phyloP scores from a whole-genome alignment of 2,329 filamentous ascomycete genomes.

The Sclerotinia minor region DNA sequence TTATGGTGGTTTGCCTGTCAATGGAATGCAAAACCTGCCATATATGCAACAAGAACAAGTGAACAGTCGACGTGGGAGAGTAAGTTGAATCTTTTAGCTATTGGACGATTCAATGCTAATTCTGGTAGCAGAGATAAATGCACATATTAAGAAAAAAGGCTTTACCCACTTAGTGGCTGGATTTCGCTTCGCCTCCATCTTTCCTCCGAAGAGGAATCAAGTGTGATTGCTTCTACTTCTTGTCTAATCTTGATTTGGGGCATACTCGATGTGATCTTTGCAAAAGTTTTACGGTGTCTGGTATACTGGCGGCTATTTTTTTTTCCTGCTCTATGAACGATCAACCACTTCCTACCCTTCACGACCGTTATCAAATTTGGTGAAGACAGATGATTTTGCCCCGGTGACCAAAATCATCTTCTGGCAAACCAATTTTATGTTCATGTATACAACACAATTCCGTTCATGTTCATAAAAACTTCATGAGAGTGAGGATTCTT shows the following conservation, averaged over 20 bases:
- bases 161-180: background rate
- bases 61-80: conserved; percentile 59
- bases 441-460: conserved; percentile 6
- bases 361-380: background rate
- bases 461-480: conserved; percentile 2
- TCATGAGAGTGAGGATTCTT: background rate
- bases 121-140: conserved; percentile 19
- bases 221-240: background rate
- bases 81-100: conserved; percentile 40
- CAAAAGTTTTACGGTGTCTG: conserved; percentile 2
- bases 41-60: conserved; percentile 57
- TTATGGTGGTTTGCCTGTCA: conserved; percentile 47
- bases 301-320: background rate
- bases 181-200: background rate
- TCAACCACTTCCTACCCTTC: conserved; percentile 5
- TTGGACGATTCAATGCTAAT: background rate
- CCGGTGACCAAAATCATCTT: conserved; percentile 17
- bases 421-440: conserved; percentile 2
- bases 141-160: conserved; percentile 7
- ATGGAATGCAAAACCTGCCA: conserved; percentile 50
- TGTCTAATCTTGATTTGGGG: background rate
- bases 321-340: conserved; percentile 11
- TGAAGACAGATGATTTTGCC: conserved; percentile 3
- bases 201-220: background rate
- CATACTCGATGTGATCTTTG: background rate